A percentile compares a stretch with the other conserved stretches of the same genome.
phyloP scores from a whole-genome alignment of 176 grass and related monocot species.

The Tillandsia fasciculata region DNA sequence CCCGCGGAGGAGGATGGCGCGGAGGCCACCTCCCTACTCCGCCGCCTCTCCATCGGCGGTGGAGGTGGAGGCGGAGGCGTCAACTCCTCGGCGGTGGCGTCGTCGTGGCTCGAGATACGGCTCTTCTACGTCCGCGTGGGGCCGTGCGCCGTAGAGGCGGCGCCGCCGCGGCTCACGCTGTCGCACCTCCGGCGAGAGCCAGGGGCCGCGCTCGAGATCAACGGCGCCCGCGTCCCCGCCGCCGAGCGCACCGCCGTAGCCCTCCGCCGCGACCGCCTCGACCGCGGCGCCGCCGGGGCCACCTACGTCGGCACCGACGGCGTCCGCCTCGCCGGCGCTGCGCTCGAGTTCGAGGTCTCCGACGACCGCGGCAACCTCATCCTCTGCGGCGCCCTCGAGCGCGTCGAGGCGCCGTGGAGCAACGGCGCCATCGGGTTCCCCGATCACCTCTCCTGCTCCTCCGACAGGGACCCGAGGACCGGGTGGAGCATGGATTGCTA shows the following conservation, averaged over 20 bases:
- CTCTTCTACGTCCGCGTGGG: slow-evolving; percentile 85
- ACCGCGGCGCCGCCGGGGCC: slow-evolving; percentile 43
- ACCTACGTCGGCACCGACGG: slow-evolving; percentile 66
- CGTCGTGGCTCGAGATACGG: slow-evolving; percentile 49
- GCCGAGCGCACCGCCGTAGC: slow-evolving; percentile 13
- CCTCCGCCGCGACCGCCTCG: slow-evolving; percentile 59
- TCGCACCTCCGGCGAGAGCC: slow-evolving; percentile 34
- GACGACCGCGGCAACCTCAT: slow-evolving; percentile 56
- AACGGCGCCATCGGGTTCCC: slow-evolving; percentile 16
- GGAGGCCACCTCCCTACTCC: neutral
- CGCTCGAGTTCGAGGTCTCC: slow-evolving; percentile 49
- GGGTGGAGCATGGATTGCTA: slow-evolving; percentile 72
- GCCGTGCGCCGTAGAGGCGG: slow-evolving; percentile 12
- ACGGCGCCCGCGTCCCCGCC: slow-evolving; percentile 17
- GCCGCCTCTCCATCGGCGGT: neutral
- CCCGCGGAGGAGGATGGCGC: too few species aligned
- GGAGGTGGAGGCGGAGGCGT: slow-evolving; percentile 17
- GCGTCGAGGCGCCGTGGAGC: slow-evolving; percentile 29
- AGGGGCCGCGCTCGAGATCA: slow-evolving; percentile 20
- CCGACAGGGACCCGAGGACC: slow-evolving; percentile 14
- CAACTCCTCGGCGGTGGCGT: slow-evolving; percentile 8
- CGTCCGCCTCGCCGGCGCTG: slow-evolving; percentile 33
- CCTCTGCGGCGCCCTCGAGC: slow-evolving; percentile 47
- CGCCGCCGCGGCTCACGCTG: slow-evolving; percentile 31
- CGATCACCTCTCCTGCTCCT: slow-evolving; percentile 5